Evolutionary conservation across 169 alveolate genomes (phyloP), one percentile per base, ranked within the genome.

Genomic region (Plasmodium vivax): DNA sequence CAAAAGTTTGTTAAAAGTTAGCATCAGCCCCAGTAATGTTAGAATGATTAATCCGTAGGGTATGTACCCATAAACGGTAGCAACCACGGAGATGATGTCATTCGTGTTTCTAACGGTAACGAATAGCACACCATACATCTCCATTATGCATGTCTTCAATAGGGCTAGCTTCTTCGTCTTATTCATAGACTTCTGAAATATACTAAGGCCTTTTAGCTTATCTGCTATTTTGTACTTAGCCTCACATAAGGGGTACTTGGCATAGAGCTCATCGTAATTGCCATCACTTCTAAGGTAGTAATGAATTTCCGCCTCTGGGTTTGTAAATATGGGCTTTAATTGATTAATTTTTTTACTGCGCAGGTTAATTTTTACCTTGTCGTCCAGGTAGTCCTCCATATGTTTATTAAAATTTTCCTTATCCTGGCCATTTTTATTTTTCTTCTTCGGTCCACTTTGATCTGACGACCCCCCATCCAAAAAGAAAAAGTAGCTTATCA

Each of bases 221-320:
- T 84, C 92, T 4, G 77, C 92, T n/a, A 84, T 38, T 71, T 84
- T 84, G 54, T 84, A 84, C 36, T 84, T 84, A 23, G 92, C 81
- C 10, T 84, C 92, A 68, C 92, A 84, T 84, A 84, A 9, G 19
- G 92, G 92, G 54, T 84, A 84, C n/a, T 84, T 84, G 12, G 41
- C 92, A 84, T 68, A 72, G 32, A 84, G 54, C 36, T 84, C 73
- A 38, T 68, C 73, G 32, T 56, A 83, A 84, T 84, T 82, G 10
- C 88, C 83, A 84, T 72, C 83, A 83, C 62, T 82, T 45, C 43
- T 54, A n/a, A 80, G 34, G 41, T 19, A 80, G 58, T 80, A 80
- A 23, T 82, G 19, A 19, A 54, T 68, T 9, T 84, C 83, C 12
- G 8, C 1, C 75, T 62, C 73, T 12, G 36, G 47, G 32, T 84